Base-by-base conservation (phyloP, 129 eudicot species). In the Glebionis coronaria region DNA sequence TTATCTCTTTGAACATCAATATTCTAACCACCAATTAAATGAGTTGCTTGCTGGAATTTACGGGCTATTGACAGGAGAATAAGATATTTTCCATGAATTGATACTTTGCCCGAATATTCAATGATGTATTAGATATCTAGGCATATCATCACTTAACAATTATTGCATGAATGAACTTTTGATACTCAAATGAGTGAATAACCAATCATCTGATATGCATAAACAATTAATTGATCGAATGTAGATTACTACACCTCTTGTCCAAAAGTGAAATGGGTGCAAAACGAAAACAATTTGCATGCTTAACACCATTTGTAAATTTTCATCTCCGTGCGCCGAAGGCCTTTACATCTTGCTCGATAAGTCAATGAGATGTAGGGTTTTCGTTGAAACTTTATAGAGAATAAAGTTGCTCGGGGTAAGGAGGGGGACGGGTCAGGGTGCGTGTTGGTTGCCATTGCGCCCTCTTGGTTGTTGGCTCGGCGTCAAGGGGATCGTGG, bases 121-220 rank as follows among this genome's bases (percentile, higher is more conserved):
- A 29, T 3, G 2, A 16, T 16, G 51, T 56, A 13, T 15, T 27
- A 64, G 29, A 20, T 11, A 4, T 23, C 0, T 44, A 11, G 56
- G 27, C 2, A 65, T 23, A 14, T 20, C 31, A 27, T 47, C 52
- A 23, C 28, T 25, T 25, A 65, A 49, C 50, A 21, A 16, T 27
- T 67, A 20, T 67, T 31, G 52, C 71, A 51, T 51, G 9, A n/a
- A 51, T 67, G 31, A 50, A 38, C 23, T 12, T n/a, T 27, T 12
- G 57, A 50, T 50, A 2, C 59, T 66, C 60, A n/a, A n/a, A n/a
- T n/a, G n/a, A n/a, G n/a, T n/a, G 49, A 66, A 67, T 67, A 31
- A 67, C 56, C 15, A 49, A 31, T 31, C 35, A 44, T 28, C 49
- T 15, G 35, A 29, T 13, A n/a, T 51, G 35, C 5, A 65, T 44